phyloP scores from a whole-genome alignment of 1,284 basidiomycete genomes.

The Heterobasidion parviporum region DNA sequence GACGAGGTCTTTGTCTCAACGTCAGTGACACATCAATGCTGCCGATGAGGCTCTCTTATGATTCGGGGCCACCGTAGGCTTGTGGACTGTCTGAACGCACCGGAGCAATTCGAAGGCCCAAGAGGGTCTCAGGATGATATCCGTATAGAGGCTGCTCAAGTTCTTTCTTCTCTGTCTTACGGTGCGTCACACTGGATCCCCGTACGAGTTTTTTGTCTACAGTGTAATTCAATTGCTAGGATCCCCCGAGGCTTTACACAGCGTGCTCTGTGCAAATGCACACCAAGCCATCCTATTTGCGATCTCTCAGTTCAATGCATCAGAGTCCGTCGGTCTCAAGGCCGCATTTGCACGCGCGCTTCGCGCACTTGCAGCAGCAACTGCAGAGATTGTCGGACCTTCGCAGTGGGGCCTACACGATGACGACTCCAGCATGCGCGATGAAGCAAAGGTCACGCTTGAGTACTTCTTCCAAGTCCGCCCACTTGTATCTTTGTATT shows the following conservation, averaged over 20 bases:
- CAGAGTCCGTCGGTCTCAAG: constrained; percentile 34
- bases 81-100: constrained; percentile 44
- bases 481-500: not conserved
- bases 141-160: constrained; percentile 63
- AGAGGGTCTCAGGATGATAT: constrained; percentile 37
- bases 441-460: constrained; percentile 46
- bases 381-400: constrained; percentile 59
- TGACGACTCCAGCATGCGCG: constrained; percentile 34
- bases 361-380: constrained; percentile 44
- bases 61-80: constrained; percentile 30
- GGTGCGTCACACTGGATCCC: constrained; percentile 26
- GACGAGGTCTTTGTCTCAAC: constrained; percentile 45
- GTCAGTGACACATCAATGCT: constrained; percentile 29
- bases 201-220: too few relatives aligned
- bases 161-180: constrained; percentile 64
- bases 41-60: not conserved
- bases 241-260: constrained; percentile 48
- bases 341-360: constrained; percentile 54
- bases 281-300: constrained; percentile 50
- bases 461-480: constrained; percentile 53
- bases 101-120: constrained; percentile 24
- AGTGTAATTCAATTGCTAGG: constrained; percentile 25
- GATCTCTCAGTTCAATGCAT: constrained; percentile 32
- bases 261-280: constrained; percentile 47
- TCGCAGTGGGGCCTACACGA: constrained; percentile 53